Evolutionary conservation across 2,329 filamentous ascomycete species (phyloP).

Genomic region (Pseudocercospora vitis): DNA sequence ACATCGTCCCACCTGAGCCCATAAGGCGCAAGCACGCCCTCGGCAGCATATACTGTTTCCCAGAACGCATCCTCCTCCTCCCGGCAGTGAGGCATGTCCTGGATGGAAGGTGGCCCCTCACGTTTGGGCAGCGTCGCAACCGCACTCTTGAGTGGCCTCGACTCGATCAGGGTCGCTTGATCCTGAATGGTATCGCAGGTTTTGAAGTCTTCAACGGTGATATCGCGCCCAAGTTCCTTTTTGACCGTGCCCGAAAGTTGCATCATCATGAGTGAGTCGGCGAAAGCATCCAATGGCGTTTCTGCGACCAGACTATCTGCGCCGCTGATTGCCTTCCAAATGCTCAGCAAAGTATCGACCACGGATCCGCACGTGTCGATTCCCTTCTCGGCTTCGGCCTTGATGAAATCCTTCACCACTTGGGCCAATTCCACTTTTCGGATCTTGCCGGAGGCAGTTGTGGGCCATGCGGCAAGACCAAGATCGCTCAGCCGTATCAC

Average conservation of each 20-base stretch:
- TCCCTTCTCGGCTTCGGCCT: conserved; percentile 28
- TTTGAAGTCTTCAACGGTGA: conserved; percentile 39
- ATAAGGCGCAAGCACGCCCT: conserved; percentile 27
- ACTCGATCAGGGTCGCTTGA: conserved; percentile 35
- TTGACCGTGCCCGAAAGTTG: conserved; percentile 37
- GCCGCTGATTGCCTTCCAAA: conserved; percentile 37
- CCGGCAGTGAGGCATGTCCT: conserved; percentile 34
- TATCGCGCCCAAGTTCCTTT: conserved; percentile 35
- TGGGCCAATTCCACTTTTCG: conserved; percentile 44
- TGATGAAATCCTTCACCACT: conserved; percentile 33
- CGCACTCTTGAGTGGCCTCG: conserved; percentile 25
- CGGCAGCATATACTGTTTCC: conserved; percentile 28
- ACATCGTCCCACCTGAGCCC: conserved; percentile 38
- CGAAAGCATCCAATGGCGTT: conserved; percentile 32
- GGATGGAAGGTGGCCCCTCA: conserved; percentile 32
- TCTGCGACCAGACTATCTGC: conserved; percentile 29
- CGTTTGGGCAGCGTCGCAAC: conserved; percentile 21
- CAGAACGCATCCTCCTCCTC: conserved; percentile 32
- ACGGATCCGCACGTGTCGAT: conserved; percentile 33
- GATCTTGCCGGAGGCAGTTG: conserved; percentile 49
- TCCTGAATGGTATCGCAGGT: conserved; percentile 35
- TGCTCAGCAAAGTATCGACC: conserved; percentile 33
- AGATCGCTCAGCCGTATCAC: conserved; percentile 48
- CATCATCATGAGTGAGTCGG: conserved; percentile 40
- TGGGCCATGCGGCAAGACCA: conserved; percentile 42